Evolutionary conservation across 2,329 filamentous ascomycete genomes (phyloP).

Genomic region (Stenocarpella maydis): DNA sequence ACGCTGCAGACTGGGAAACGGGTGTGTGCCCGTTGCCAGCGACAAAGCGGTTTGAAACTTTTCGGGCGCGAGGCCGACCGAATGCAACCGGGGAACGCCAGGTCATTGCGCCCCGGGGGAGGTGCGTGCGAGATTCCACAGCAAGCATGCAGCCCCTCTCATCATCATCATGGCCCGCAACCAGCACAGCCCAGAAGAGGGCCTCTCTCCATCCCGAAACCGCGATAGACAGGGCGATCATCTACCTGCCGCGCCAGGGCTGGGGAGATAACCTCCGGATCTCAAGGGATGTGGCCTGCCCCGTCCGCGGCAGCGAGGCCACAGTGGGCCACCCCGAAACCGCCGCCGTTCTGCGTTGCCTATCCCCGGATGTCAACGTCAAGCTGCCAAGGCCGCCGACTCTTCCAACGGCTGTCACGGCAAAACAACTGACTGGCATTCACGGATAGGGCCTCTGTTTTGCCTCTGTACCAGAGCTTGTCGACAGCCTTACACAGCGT

Average conservation of each 20-base stretch:
- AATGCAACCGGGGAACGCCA: background rate
- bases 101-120: constrained; percentile 14
- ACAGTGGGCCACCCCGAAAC: constrained; percentile 19
- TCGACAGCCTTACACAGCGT: constrained; percentile 12
- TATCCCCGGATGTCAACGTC: background rate
- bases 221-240: background rate
- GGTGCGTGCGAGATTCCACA: background rate
- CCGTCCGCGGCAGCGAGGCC: background rate
- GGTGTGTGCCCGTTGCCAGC: constrained; percentile 11
- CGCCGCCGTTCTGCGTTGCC: constrained; percentile 20
- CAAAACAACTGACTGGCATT: background rate
- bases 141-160: background rate
- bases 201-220: background rate
- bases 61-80: constrained; percentile 11
- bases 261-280: background rate
- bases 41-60: background rate
- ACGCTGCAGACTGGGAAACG: background rate
- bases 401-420: constrained; percentile 22
- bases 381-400: background rate
- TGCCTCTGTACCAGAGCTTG: constrained; percentile 1
- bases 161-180: background rate
- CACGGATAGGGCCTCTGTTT: background rate
- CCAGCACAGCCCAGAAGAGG: background rate
- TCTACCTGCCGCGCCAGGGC: background rate
- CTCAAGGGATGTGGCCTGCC: constrained; percentile 21